Conservation (phyloP, 1,284 basidiomycete species). For the Tilletiopsis washingtonensis region DNA sequence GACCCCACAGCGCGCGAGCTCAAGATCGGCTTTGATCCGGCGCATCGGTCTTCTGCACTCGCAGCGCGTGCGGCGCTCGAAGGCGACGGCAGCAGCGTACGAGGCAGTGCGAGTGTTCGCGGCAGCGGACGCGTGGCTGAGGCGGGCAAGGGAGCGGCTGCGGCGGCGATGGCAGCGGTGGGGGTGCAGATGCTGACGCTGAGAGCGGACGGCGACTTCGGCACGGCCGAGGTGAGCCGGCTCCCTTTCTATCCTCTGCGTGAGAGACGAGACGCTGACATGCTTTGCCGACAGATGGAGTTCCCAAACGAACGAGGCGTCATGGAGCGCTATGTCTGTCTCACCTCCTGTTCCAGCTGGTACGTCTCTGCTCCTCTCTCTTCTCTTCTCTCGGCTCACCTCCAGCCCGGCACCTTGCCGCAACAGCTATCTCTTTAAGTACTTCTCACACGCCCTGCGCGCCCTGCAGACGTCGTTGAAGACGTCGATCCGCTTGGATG, state of each 20-base stretch:
- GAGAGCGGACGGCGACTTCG: constrained; percentile 2
- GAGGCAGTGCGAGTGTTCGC: too few species aligned
- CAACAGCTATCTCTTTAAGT: constrained; percentile 22
- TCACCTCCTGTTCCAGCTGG: too few species aligned
- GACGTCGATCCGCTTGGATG: constrained; percentile 31
- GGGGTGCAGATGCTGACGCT: background rate
- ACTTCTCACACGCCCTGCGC: constrained; percentile 22
- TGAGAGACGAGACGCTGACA: constrained; percentile 1
- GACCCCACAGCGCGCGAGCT: background rate
- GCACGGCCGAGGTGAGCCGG: constrained; percentile 2
- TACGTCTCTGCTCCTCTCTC: too few species aligned
- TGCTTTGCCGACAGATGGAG: constrained; percentile 23
- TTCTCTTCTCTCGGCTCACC: too few species aligned
- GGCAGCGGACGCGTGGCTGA: too few species aligned
- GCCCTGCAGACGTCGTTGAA: constrained; percentile 30
- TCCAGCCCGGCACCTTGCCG: too few species aligned
- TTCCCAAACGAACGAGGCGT: constrained; percentile 24
- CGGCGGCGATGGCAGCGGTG: background rate
- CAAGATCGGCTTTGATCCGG: too few species aligned
- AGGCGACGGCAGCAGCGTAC: too few species aligned
- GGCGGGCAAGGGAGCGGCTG: too few species aligned
- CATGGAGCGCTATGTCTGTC: constrained; percentile 28
- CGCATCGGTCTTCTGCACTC: too few species aligned
- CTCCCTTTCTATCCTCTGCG: background rate
- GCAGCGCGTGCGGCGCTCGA: too few species aligned